These are phyloP conservation scores for Ploettnerulaceae sp. DNA, from an alignment of 2,329 filamentous ascomycete species.

Conservation along the genomic window DNA sequence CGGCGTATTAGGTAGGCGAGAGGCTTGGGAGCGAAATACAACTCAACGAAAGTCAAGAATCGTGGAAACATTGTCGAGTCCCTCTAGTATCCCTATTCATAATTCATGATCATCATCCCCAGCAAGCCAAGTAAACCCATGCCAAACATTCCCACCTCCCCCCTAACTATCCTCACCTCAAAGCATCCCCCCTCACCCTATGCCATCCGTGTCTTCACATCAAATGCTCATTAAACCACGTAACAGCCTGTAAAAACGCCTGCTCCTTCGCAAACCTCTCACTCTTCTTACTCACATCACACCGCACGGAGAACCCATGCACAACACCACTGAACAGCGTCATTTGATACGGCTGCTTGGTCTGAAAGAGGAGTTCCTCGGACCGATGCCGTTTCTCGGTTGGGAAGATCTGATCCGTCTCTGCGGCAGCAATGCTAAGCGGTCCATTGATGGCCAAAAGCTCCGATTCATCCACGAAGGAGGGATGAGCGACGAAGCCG, in stretches of 20 bases:
- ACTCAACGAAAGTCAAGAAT: too few relatives aligned
- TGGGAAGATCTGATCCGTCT: slow-evolving; percentile 63
- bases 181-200: background rate
- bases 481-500: slow-evolving; percentile 72
- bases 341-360: slow-evolving; percentile 58
- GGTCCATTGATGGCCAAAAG: slow-evolving; percentile 61
- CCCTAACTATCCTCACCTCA: background rate
- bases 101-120: too few relatives aligned
- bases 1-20: too few relatives aligned
- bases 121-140: too few relatives aligned
- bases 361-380: slow-evolving; percentile 56
- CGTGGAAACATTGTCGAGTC: too few relatives aligned
- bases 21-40: too few relatives aligned
- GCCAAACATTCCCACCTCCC: too few relatives aligned
- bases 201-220: slow-evolving; percentile 16
- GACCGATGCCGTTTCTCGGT: slow-evolving; percentile 57
- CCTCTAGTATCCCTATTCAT: too few relatives aligned
- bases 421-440: slow-evolving; percentile 52
- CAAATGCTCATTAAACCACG: slow-evolving; percentile 68
- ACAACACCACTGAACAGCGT: slow-evolving; percentile 65
- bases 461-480: slow-evolving; percentile 65
- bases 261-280: slow-evolving; percentile 72
- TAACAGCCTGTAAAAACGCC: slow-evolving; percentile 71
- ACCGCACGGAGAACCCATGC: slow-evolving; percentile 71
- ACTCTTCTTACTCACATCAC: slow-evolving; percentile 51